A percentile compares a stretch with the other conserved stretches of the same genome.
Evolutionary conservation across 1,139 yeast genomes (phyloP).

Genomic region (Pichia sp.): DNA sequence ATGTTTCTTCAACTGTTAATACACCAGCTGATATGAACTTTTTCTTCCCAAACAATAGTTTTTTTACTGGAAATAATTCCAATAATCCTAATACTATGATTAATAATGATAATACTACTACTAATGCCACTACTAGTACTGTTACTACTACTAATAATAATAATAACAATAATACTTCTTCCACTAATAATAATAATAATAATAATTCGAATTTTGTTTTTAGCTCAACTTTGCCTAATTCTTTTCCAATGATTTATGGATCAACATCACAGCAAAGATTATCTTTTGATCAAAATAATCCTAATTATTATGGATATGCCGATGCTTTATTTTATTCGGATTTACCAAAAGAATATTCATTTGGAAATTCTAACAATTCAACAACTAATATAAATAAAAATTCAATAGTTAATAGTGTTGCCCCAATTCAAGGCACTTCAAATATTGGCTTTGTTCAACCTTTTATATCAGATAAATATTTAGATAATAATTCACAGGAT

Average conservation of each 20-base stretch:
- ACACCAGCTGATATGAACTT: constrained; percentile 7
- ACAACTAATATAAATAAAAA: too few species aligned
- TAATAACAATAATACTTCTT: too few species aligned
- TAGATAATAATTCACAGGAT: constrained; percentile 15
- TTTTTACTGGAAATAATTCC: too few species aligned
- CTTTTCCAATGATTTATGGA: constrained; percentile 14
- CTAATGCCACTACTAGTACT: too few species aligned
- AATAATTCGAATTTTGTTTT: not conserved
- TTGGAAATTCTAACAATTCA: not conserved
- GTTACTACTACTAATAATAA: too few species aligned
- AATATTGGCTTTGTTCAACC: constrained; percentile 8
- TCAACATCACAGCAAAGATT: constrained; percentile 23
- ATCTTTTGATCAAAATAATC: constrained; percentile 19
- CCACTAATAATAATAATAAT: not conserved
- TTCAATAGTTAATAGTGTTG: not conserved
- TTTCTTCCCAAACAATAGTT: not conserved
- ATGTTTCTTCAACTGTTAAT: constrained; percentile 5
- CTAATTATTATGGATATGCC: not conserved
- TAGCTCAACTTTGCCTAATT: not conserved
- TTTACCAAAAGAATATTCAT: constrained; percentile 1
- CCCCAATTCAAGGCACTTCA: not conserved
- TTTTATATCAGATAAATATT: not conserved
- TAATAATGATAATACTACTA: too few species aligned
- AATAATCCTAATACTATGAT: too few species aligned
- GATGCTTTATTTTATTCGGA: constrained; percentile 3